Evolutionary conservation across 2,329 filamentous ascomycete species (phyloP).

Genomic region (Ophiocordyceps unilateralis): DNA sequence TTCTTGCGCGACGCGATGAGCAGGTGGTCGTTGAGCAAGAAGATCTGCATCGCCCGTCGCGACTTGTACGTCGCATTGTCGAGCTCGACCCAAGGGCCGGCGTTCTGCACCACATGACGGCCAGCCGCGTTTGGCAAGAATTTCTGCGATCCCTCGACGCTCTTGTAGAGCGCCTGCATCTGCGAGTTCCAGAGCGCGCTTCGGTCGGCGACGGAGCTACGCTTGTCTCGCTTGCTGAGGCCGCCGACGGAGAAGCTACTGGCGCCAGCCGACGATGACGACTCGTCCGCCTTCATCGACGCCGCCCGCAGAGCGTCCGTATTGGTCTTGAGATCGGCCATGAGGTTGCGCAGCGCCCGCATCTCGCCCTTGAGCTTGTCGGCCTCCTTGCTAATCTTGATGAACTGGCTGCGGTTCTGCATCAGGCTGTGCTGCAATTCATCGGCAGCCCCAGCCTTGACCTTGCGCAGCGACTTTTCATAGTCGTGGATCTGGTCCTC

Average conservation of each 20-base stretch:
- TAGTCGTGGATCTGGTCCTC: slow-evolving; percentile 77
- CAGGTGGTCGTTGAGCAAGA: slow-evolving; percentile 86
- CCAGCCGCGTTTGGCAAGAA: slow-evolving; percentile 80
- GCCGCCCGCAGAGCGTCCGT: slow-evolving; percentile 47
- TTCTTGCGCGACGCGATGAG: slow-evolving; percentile 86
- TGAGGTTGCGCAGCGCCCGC: slow-evolving; percentile 73
- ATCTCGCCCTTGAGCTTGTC: slow-evolving; percentile 96
- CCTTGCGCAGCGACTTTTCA: slow-evolving; percentile 55
- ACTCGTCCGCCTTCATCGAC: slow-evolving; percentile 32
- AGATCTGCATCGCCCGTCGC: slow-evolving; percentile 72
- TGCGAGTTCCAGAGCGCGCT: slow-evolving; percentile 52
- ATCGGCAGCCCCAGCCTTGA: slow-evolving; percentile 60
- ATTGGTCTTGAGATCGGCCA: slow-evolving; percentile 79
- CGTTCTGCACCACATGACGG: slow-evolving; percentile 89
- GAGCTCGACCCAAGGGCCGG: slow-evolving; percentile 84
- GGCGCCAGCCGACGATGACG: too few species aligned
- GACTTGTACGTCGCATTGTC: slow-evolving; percentile 97
- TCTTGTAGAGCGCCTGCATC: slow-evolving; percentile 73
- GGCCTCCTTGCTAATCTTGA: slow-evolving; percentile 97
- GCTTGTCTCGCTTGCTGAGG: slow-evolving; percentile 57
- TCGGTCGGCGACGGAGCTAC: slow-evolving; percentile 68
- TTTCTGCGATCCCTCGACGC: slow-evolving; percentile 94
- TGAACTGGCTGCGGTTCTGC: slow-evolving; percentile 94
- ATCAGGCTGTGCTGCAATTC: slow-evolving; percentile 92
- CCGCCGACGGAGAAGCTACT: slow-evolving; percentile 34